Base-by-base conservation (phyloP, 2,329 filamentous ascomycete species). In the Alternaria dauci region DNA sequence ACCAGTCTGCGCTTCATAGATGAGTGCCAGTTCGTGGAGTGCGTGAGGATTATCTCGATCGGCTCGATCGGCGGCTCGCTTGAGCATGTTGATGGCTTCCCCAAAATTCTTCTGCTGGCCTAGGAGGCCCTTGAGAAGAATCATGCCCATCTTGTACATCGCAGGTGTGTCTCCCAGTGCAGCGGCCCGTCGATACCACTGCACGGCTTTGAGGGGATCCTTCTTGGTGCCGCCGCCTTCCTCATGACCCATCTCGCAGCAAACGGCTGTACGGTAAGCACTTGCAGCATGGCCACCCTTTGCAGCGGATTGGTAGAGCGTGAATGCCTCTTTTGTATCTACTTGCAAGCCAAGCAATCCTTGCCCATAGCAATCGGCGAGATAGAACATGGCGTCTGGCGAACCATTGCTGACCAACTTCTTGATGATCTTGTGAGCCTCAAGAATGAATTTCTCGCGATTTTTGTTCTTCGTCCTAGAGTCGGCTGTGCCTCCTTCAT, bases 111-210 rank as follows among this genome's bases (percentile, higher is more conserved):
- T 88, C 25, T 85, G 86, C 76, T 98, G 94, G 4, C 94, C 94
- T n/a, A 99, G 86, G 28, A 98, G 84, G 11, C 94, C 95, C 79
- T 98, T 98, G 55, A 98, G 86, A 63, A 92, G 83, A 67, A 99
- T 96, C 90, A 97, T 96, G 59, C 95, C 95, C 80, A 98, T 89
- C 80, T 99, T 99, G 83, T 97, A 99, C 93, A 98, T 96, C 30
- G 94, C 95, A 0, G 94, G 91, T 2, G 91, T 90, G 73, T 99
- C 94, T 3, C 95, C 94, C 3, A 98, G 84, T 12, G 91, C 90
- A 11, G 95, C 94, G 7, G 95, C 93, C 43, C 94, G 91, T 77
- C 94, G 93, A 79, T 99, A 99, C 95, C 95, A 99, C 78, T 98
- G 94, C 20, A 98, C 94, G 1, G 95, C 94, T 80, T 98, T 98